Conservation (phyloP, 2,329 filamentous ascomycete genomes). For the Colletotrichum kahawae region DNA sequence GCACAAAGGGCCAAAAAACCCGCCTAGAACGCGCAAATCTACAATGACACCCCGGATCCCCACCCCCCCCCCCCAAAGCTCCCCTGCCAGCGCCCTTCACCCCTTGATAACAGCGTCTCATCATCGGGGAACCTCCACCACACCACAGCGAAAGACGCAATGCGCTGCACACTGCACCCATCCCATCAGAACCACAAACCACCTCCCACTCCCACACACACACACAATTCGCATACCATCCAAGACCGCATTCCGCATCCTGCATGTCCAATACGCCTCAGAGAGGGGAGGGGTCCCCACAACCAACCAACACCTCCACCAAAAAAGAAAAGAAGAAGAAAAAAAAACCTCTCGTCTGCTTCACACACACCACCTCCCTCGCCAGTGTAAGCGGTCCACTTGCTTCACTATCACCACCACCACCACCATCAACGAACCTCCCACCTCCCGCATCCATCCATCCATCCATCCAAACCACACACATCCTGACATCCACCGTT, state of each 20-base stretch:
- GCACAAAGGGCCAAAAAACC: background rate
- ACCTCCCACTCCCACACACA: conserved; percentile 7
- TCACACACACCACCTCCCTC: conserved; percentile 3
- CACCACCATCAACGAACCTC: background rate
- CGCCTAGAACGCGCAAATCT: background rate
- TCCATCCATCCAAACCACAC: background rate
- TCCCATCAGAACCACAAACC: background rate
- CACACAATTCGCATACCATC: conserved; percentile 12
- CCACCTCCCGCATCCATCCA: background rate
- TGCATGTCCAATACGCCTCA: background rate
- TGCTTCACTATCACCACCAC: background rate
- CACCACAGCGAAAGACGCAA: background rate
- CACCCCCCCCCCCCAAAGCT: too few relatives aligned
- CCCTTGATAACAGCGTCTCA: conserved; percentile 22
- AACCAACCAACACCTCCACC: background rate
- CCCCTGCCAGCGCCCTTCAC: background rate
- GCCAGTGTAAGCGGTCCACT: background rate
- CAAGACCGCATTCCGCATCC: conserved; percentile 21
- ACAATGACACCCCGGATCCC: background rate
- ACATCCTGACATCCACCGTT: background rate
- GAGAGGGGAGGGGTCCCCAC: background rate
- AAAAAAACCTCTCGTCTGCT: background rate
- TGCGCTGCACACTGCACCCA: background rate
- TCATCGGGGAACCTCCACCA: background rate
- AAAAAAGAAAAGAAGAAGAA: background rate